These are phyloP conservation scores for Apiospora rasikravindrae DNA, from an alignment of 2,329 filamentous ascomycete genomes.

Conservation along the genomic window DNA sequence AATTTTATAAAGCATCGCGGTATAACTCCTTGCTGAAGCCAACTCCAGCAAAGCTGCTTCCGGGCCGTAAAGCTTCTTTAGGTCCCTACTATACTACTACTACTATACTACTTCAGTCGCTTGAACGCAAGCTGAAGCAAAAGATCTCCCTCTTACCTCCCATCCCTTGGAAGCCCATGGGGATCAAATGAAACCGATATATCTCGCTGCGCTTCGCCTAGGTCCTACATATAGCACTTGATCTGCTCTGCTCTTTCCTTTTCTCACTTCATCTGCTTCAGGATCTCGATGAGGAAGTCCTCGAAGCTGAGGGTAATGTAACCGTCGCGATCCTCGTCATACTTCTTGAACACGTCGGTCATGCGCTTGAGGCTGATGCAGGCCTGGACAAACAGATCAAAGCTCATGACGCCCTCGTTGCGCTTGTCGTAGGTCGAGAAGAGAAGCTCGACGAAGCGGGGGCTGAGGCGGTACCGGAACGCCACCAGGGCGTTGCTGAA, in stretches of 20 bases:
- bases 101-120: background rate
- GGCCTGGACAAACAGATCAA: slow-evolving; percentile 96
- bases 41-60: background rate
- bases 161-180: background rate
- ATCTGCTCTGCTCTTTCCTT: background rate
- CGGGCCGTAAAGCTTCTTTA: background rate
- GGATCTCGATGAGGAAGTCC: slow-evolving; percentile 75
- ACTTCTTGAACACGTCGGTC: slow-evolving; percentile 99
- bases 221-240: background rate
- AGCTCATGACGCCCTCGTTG: slow-evolving; percentile 75
- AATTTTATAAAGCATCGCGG: background rate
- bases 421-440: slow-evolving; percentile 90
- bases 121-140: background rate
- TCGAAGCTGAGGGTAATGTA: slow-evolving; percentile 86
- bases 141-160: background rate
- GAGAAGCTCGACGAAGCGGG: slow-evolving; percentile 80
- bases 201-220: background rate
- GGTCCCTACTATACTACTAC: background rate
- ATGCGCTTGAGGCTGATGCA: slow-evolving; percentile 97
- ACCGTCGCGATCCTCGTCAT: slow-evolving; percentile 94
- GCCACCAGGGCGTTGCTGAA: slow-evolving; percentile 89
- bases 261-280: slow-evolving; percentile 62
- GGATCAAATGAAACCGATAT: background rate
- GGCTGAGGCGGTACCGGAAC: slow-evolving; percentile 90
- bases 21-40: background rate